These are phyloP conservation scores for Phaeoacremonium minimum DNA, from an alignment of 2,329 filamentous ascomycete genomes.

Conservation along the genomic window DNA sequence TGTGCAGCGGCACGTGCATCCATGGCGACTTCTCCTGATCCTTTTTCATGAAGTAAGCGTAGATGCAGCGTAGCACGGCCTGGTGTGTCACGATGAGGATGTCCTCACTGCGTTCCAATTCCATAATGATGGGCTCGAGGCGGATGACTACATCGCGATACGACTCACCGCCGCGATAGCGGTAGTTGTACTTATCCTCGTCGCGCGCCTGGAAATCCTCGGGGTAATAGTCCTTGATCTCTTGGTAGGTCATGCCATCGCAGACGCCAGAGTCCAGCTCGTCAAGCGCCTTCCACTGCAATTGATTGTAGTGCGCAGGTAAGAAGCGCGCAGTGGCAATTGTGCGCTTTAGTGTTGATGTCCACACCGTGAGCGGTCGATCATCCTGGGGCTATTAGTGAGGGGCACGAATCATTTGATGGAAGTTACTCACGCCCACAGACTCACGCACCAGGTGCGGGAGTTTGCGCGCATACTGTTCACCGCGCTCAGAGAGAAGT, in stretches of 20 bases:
- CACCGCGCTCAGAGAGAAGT: conserved; percentile 76
- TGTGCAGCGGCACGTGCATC: conserved; percentile 98
- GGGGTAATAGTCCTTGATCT: conserved; percentile 87
- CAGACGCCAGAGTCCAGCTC: conserved; percentile 96
- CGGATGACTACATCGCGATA: conserved; percentile 96
- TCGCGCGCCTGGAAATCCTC: conserved; percentile 95
- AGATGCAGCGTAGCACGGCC: conserved; percentile 93
- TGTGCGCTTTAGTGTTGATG: conserved; percentile 68
- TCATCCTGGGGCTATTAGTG: conserved; percentile 38
- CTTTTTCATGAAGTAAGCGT: conserved; percentile 98
- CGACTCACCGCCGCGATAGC: conserved; percentile 92
- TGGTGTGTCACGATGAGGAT: conserved; percentile 98
- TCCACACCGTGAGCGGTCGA: conserved; percentile 59
- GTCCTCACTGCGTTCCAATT: conserved; percentile 91
- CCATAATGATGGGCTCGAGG: conserved; percentile 99
- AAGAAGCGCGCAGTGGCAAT: conserved; percentile 88
- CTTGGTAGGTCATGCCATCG: conserved; percentile 91
- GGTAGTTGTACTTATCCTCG: conserved; percentile 99
- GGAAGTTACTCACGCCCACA: conserved; percentile 62
- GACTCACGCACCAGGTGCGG: conserved; percentile 82
- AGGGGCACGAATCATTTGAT: neutral
- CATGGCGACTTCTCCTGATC: conserved; percentile 89
- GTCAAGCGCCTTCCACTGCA: conserved; percentile 98
- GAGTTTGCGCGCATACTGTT: conserved; percentile 80
- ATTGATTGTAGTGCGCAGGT: conserved; percentile 77